Conservation (phyloP, 768 basidiomycete species). For the Pleurotus eryngii region DNA sequence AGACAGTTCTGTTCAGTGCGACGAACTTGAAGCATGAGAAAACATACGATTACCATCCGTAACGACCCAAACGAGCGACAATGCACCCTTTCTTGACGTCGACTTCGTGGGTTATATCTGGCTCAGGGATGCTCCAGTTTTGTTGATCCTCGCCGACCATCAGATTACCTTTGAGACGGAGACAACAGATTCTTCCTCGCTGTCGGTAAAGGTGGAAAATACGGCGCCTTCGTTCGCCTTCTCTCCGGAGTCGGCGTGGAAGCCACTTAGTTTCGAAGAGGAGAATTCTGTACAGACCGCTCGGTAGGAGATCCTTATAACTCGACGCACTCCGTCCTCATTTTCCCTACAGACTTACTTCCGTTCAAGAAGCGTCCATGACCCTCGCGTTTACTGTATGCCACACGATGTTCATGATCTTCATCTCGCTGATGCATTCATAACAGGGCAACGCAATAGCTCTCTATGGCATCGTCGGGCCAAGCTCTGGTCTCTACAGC, state of each 20-base stretch:
- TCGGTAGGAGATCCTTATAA: background rate
- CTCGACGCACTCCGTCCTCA: background rate
- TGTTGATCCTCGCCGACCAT: background rate
- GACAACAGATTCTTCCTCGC: constrained; percentile 7
- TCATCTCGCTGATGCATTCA: background rate
- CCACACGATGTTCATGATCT: background rate
- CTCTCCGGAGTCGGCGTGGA: background rate
- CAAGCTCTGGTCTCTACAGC: constrained; percentile 25
- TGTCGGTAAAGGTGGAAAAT: background rate
- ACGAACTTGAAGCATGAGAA: constrained; percentile 26
- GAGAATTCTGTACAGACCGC: background rate
- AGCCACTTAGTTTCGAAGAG: background rate
- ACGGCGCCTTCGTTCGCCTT: background rate
- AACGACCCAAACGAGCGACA: constrained; percentile 17
- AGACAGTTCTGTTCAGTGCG: constrained; percentile 36
- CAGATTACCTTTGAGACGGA: constrained; percentile 32
- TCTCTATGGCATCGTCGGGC: constrained; percentile 37
- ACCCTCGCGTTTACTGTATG: constrained; percentile 24
- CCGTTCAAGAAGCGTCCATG: constrained; percentile 16
- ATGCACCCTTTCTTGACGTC: constrained; percentile 33
- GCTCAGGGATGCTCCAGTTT: background rate
- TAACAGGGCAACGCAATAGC: constrained; percentile 27
- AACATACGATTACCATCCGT: constrained; percentile 35
- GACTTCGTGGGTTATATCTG: constrained; percentile 38
- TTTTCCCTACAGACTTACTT: constrained; percentile 2